These are phyloP conservation scores for Clavariopsis aquatica DNA, from an alignment of 495 filamentous ascomycete species.

Conservation along the genomic window DNA sequence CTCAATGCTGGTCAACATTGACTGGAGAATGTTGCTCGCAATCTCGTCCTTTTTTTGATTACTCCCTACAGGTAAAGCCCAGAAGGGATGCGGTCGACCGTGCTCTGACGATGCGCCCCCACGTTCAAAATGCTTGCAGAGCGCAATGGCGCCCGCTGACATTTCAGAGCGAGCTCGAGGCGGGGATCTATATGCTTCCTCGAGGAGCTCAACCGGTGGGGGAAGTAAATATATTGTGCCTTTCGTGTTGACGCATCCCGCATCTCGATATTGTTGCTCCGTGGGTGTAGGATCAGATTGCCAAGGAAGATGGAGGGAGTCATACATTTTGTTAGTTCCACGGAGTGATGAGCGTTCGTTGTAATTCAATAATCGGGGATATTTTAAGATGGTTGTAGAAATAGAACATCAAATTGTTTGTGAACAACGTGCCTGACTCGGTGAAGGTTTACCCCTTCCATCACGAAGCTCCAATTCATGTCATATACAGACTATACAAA, in stretches of 20 bases:
- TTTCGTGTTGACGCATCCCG: background rate
- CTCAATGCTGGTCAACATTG: background rate
- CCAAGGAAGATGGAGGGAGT: background rate
- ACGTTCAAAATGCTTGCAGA: background rate
- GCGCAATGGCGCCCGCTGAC: background rate
- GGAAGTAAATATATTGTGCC: background rate
- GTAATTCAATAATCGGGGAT: background rate
- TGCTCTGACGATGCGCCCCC: background rate
- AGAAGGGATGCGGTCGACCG: background rate
- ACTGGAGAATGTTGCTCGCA: background rate
- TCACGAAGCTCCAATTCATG: too few species aligned
- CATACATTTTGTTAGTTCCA: background rate
- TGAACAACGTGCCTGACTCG: too few species aligned
- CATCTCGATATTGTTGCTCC: background rate
- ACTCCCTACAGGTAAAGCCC: background rate
- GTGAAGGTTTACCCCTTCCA: too few species aligned
- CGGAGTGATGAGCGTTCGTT: background rate
- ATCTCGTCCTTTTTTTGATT: slow-evolving; percentile 1
- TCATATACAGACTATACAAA: too few species aligned
- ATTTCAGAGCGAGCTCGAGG: background rate
- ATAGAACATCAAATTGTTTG: background rate
- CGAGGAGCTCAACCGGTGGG: background rate
- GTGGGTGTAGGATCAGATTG: background rate
- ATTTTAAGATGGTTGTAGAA: background rate
- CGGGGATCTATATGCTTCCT: background rate